A percentile compares a stretch with the other conserved stretches of the same genome.
phyloP scores from a whole-genome alignment of 306 rosid genomes.

The Quercus parvula region DNA sequence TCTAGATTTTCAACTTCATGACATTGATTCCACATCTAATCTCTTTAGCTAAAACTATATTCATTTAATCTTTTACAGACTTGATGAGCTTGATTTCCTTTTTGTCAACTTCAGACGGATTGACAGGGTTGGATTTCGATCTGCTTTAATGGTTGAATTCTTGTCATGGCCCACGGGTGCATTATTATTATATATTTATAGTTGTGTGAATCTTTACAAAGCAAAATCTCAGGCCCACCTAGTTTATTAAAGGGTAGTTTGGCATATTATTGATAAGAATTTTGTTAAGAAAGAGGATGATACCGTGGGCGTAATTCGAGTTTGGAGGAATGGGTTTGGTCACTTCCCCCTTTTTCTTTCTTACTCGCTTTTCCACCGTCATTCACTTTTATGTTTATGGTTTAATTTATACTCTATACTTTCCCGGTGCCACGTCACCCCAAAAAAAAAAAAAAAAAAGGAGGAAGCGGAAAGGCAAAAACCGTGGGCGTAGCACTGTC shows the following conservation, averaged over 20 bases:
- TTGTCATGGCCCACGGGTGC: too few relatives aligned
- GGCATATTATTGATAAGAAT: neutral
- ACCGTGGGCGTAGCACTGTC: neutral
- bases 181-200: too few relatives aligned
- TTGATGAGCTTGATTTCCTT: too few relatives aligned
- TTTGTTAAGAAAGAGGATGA: neutral
- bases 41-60: too few relatives aligned
- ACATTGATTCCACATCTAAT: too few relatives aligned
- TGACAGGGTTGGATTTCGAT: too few relatives aligned
- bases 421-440: neutral
- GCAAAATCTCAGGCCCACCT: neutral
- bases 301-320: neutral
- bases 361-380: neutral
- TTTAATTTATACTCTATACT: neutral
- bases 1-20: too few relatives aligned
- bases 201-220: too few relatives aligned
- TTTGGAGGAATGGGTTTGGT: neutral
- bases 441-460: too few relatives aligned
- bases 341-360: neutral
- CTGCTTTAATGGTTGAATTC: too few relatives aligned
- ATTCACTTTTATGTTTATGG: neutral
- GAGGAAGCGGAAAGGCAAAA: neutral
- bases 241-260: neutral
- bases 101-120: too few relatives aligned
- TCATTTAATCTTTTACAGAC: too few relatives aligned